Evolutionary conservation across 306 rosid genomes (phyloP), one percentile per base, ranked within the genome.

Genomic region (Sindora glabra): DNA sequence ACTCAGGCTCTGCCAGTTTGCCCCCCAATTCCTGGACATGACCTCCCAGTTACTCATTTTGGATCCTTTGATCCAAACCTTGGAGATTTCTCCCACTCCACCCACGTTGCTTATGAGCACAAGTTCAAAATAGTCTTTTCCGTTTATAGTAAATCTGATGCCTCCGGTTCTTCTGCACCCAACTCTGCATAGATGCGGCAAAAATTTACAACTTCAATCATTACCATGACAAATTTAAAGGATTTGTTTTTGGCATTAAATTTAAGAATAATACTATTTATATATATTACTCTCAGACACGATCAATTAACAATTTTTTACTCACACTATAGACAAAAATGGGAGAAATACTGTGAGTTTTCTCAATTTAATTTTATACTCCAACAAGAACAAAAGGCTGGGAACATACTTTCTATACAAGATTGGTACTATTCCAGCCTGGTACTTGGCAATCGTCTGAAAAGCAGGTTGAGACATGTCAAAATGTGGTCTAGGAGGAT

Each of bases 391-490:
- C n/a, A n/a, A n/a, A n/a, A n/a, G n/a, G n/a, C n/a, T 5, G n/a
- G 14, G 30, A 55, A 59, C 5, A 56, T 78, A 79, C 89, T 65
- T 79, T 39, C 76, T 45, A 65, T 73, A 76, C 2, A 48, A 2
- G 38, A 83, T 51, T 23, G 85, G 85, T 22, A 79, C 81, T 42
- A 83, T 83, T 25, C 89, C 85, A 23, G 85, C 89, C 33, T n/a
- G 64, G 78, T 79, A 83, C 45, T 70, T 67, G 67, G 89, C 89
- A 1, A 83, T 79, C 10, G 26, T 67, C 57, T 69, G 44, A 22
- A 83, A 83, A 0, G 85, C 89, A 9, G 85, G 83, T 62, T 79
- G 85, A 30, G 89, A 73, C 89, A 83, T 70, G 78, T 83, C 85
- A 27, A 83, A 79, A 54, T 79, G 89, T 34, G 85, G 83, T 16